phyloP scores from a whole-genome alignment of 768 basidiomycete genomes.

The Leccinum obscurum region DNA sequence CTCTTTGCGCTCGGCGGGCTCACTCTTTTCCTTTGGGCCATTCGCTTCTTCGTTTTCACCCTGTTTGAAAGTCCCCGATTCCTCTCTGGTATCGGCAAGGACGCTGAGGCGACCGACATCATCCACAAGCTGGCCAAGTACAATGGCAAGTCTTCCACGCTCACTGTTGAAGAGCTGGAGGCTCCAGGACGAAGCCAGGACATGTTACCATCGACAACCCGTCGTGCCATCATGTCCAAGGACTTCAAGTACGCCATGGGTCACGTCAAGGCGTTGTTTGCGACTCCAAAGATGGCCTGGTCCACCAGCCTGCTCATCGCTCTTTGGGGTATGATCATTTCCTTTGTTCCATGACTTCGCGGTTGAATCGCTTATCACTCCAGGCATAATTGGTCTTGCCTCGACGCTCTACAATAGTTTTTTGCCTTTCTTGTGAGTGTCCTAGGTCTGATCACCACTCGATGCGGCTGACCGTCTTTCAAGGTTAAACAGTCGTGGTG shows the following conservation, averaged over 20 bases:
- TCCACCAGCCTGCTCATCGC: slow-evolving; percentile 60
- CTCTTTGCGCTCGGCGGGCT: slow-evolving; percentile 53
- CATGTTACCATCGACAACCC: slow-evolving; percentile 14
- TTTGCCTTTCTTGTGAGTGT: slow-evolving; percentile 51
- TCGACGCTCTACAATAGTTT: slow-evolving; percentile 65
- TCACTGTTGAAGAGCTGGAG: slow-evolving; percentile 48
- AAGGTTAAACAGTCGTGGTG: slow-evolving; percentile 63
- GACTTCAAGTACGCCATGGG: slow-evolving; percentile 38
- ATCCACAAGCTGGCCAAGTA: slow-evolving; percentile 50
- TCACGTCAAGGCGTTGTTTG: slow-evolving; percentile 64
- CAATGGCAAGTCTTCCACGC: slow-evolving; percentile 43
- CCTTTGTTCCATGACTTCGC: neutral
- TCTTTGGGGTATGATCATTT: slow-evolving; percentile 41
- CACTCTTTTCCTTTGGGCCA: slow-evolving; percentile 50
- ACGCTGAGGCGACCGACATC: slow-evolving; percentile 49
- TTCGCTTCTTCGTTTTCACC: slow-evolving; percentile 53
- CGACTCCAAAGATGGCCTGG: slow-evolving; percentile 60
- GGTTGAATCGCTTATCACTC: slow-evolving; percentile 1
- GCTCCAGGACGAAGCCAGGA: slow-evolving; percentile 27
- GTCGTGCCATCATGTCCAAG: slow-evolving; percentile 36
- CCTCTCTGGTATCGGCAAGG: slow-evolving; percentile 53
- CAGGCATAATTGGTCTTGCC: slow-evolving; percentile 73
- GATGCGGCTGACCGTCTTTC: neutral
- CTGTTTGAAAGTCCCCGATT: slow-evolving; percentile 60
- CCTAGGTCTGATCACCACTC: neutral